Percentiles rank a stretch among this genome's conserved stretches.
phyloP scores from a whole-genome alignment of 257 asterid species.

The Marsdenia floribunda region DNA sequence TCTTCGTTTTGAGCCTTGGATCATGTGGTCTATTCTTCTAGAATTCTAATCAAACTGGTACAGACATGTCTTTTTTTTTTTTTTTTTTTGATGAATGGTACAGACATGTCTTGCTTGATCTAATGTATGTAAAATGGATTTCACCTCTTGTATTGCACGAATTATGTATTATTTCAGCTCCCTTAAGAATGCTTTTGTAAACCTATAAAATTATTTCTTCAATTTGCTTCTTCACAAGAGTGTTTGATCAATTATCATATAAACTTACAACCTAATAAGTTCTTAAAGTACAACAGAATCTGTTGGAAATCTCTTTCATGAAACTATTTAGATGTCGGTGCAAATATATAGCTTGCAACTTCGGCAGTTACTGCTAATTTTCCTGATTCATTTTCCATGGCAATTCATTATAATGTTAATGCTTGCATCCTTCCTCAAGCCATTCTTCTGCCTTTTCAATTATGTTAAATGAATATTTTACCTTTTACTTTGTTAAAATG shows the following conservation, averaged over 20 bases:
- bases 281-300: background rate
- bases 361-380: background rate
- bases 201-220: background rate
- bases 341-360: background rate
- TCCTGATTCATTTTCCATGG: background rate
- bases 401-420: background rate
- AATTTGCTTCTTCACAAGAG: background rate
- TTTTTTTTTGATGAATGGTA: no score
- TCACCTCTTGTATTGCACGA: conserved; percentile 14
- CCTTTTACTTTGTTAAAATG: background rate
- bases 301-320: background rate
- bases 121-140: background rate
- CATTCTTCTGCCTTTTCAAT: background rate
- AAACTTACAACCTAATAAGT: background rate
- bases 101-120: background rate
- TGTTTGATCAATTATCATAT: background rate
- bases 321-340: background rate
- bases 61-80: background rate
- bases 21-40: background rate
- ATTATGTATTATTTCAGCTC: background rate
- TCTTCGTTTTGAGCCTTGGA: conserved; percentile 5
- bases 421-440: background rate
- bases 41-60: background rate
- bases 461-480: no score
- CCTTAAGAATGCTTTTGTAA: conserved; percentile 4